Evolutionary conservation across 305 asterid species (phyloP).

Genomic region (Rubia peregrina): DNA sequence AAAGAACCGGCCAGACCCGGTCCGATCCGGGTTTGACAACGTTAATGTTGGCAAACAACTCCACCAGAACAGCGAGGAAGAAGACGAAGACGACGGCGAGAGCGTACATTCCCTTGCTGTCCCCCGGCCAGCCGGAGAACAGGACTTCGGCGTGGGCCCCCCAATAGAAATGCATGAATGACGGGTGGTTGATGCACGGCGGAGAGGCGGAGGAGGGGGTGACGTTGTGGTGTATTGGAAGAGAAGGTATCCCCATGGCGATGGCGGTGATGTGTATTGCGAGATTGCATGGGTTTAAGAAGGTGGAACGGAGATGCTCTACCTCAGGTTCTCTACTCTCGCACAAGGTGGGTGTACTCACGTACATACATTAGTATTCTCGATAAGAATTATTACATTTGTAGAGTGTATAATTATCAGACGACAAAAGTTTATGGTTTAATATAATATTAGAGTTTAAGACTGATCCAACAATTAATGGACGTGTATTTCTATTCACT

Average conservation of each 20-base stretch:
- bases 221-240: slow-evolving; percentile 32
- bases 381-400: no score
- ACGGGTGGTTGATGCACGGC: neutral
- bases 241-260: slow-evolving; percentile 27
- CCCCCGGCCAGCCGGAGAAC: slow-evolving; percentile 71
- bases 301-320: neutral
- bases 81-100: slow-evolving; percentile 50
- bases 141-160: slow-evolving; percentile 41
- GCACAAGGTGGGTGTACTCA: neutral
- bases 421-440: no score
- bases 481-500: no score
- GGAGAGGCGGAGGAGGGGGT: slow-evolving; percentile 22
- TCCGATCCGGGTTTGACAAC: slow-evolving; percentile 49
- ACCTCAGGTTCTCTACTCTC: neutral
- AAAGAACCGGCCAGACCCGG: slow-evolving; percentile 38
- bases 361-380: neutral
- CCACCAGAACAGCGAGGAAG: slow-evolving; percentile 46
- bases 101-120: slow-evolving; percentile 55
- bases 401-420: no score
- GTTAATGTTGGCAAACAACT: slow-evolving; percentile 43
- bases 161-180: slow-evolving; percentile 15
- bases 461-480: no score
- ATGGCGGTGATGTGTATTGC: neutral
- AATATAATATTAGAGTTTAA: no score
- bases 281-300: slow-evolving; percentile 4